Base-by-base conservation (phyloP, 192 early-diverging fungal species). In the Backusella morwellensis region DNA sequence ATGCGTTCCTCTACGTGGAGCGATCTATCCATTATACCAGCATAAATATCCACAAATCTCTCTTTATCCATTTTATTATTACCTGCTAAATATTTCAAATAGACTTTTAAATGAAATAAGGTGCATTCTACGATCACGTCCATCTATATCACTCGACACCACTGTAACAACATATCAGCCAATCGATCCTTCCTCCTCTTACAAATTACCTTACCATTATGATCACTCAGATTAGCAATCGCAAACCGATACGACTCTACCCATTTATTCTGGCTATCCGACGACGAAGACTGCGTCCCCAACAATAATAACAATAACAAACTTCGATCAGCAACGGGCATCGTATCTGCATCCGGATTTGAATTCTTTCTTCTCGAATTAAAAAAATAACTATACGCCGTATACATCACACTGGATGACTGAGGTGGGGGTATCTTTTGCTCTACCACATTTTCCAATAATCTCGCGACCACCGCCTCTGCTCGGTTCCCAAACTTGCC, bases 351-450 rank as follows among this genome's bases (percentile, higher is more conserved):
- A 35, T 82, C 83, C 15, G 70, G 75, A 17, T 81, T 74, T 21
- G 76, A 78, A 7, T 73, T 73, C 40, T 85, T 75, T 50, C 47
- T 63, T 36, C 88, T 89, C 34, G 86, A 56, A 52, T 86, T 74
- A 72, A 93, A 93, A 26, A 92, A 77, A 44, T 90, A 93, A 36
- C 86, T 88, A 80, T 93, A 93, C 0, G 92, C 92, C 56, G 79
- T 90, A 73, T 86, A 93, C 5, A 93, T 87, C 44, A 93, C 80
- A 85, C 83, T 86, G 32, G 82, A 77, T 19, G 86, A 81, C 15
- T 79, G 68, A 29, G 86, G 56, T 23, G 86, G 88, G 6, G 82
- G 76, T 4, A 76, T 35, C 54, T 83, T 88, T 72, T 88, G 86
- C 42, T 90, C 81, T 34, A 90, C 80, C 35, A 84, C 77, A 71